Base-by-base conservation (phyloP, 495 filamentous ascomycete genomes). In the Penicillium simplicissimum region DNA sequence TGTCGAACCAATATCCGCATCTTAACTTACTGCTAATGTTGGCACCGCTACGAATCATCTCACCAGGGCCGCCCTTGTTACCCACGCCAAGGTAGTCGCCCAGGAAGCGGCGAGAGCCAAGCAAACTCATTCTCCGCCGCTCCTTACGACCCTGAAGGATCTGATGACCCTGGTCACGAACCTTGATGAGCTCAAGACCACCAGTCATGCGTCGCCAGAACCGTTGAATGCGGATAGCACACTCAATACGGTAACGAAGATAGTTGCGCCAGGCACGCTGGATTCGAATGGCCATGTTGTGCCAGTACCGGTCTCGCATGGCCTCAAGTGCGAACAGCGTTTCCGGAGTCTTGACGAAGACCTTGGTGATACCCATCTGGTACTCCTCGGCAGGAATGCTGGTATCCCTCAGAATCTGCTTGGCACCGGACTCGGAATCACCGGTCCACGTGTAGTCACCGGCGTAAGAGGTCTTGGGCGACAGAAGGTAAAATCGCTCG, bases 231-330 rank as follows among this genome's bases (percentile, higher is more conserved):
- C 96, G 85, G 23, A 88, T 96, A 10, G 95, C 95, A 63, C 92
- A 92, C 75, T 98, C 95, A 13, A 87, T 90, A 28, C 96, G 84
- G 73, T 98, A 97, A 13, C 93, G 85, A 37, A 98, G 81, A 64
- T 97, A 98, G 62, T 96, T 96, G 60, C 96, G 84, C 96, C 96
- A 99, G 63, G 95, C 94, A 60, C 96, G 86, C 73, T 99, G 96
- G 63, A 99, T 98, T 34, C 96, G 85, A 52, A 93, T 96, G 8
- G 95, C 94, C 95, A 99, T 98, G 76, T 98, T 99, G 74, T 97
- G 92, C 93, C 94, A 98, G 75, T 97, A 98, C 23, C 90, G 84
- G 72, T 98, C 96, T 62, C 96, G 84, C 95, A 99, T 97, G 42
- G 95, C 91, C 74, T 99, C 96, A 17, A 99, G 81, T 9, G 95